Percentiles rank a stretch among this genome's conserved stretches.
These are phyloP conservation scores for Jatropha podagrica DNA, from an alignment of 441 rosid genomes.

Conservation along the genomic window DNA sequence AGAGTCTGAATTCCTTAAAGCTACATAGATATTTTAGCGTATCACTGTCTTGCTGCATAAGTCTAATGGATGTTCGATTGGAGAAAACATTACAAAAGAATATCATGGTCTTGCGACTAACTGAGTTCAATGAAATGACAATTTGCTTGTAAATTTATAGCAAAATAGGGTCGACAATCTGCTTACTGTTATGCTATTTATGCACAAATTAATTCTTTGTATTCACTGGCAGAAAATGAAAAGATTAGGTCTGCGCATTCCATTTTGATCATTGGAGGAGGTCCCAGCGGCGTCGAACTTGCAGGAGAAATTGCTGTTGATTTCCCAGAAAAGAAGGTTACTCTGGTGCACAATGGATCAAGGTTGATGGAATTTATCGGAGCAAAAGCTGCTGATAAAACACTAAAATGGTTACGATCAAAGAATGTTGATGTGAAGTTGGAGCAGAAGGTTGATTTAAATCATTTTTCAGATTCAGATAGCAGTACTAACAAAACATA, in stretches of 20 bases:
- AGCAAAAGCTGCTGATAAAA: constrained; percentile 56
- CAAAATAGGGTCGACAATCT: not conserved
- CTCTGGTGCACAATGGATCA: constrained; percentile 73
- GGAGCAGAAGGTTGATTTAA: constrained; percentile 57
- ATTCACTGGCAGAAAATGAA: constrained; percentile 52
- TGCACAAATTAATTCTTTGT: constrained; percentile 16
- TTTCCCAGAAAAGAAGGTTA: constrained; percentile 75
- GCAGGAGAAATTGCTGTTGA: constrained; percentile 80
- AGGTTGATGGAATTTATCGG: constrained; percentile 81
- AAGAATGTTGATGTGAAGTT: constrained; percentile 68
- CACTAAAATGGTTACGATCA: constrained; percentile 60
- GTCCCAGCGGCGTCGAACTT: constrained; percentile 88
- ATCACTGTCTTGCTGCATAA: not conserved
- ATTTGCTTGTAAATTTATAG: constrained; percentile 6
- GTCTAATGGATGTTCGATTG: not conserved
- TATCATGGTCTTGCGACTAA: not conserved
- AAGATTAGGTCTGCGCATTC: constrained; percentile 73
- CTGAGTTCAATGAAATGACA: not conserved
- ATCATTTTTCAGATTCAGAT: constrained; percentile 42
- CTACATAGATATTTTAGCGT: not conserved
- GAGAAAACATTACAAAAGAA: not conserved
- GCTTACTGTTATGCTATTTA: not conserved
- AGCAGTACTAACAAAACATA: constrained; percentile 36
- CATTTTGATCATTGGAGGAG: constrained; percentile 81
- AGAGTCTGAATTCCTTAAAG: not conserved